These are phyloP conservation scores for Penicillium egyptiacum DNA, from an alignment of 495 filamentous ascomycete species.

Conservation along the genomic window DNA sequence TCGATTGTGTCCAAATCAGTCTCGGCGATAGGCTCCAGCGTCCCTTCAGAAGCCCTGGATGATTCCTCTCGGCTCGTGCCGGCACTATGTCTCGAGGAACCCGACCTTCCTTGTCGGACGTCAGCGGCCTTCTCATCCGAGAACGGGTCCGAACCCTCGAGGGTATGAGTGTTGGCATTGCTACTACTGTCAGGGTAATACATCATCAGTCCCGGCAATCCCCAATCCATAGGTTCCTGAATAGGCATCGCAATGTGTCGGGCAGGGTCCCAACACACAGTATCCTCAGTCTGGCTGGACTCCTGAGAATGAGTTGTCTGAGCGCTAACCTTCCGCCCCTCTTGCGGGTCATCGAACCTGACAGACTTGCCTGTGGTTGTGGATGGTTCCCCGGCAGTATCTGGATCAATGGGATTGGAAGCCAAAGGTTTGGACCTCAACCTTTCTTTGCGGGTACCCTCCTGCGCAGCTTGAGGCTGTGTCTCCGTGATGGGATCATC, in stretches of 20 bases:
- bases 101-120: not conserved
- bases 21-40: conserved; percentile 5
- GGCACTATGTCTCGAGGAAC: conserved; percentile 12
- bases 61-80: conserved; percentile 13
- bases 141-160: conserved; percentile 26
- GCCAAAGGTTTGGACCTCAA: not conserved
- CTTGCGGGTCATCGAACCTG: conserved; percentile 8
- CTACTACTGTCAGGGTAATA: conserved; percentile 8
- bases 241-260: conserved; percentile 26
- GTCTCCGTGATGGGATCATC: not conserved
- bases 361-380: not conserved
- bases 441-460: not conserved
- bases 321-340: conserved; percentile 31
- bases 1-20: conserved; percentile 3
- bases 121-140: conserved; percentile 23
- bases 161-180: conserved; percentile 10
- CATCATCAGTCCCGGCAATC: conserved; percentile 15
- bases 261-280: conserved; percentile 35
- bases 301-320: conserved; percentile 31
- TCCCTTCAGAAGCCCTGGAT: conserved; percentile 3
- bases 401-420: conserved; percentile 1
- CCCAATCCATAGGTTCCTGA: conserved; percentile 11
- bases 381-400: not conserved
- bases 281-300: conserved; percentile 31
- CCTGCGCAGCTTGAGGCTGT: not conserved